Evolutionary conservation across 257 asterid genomes (phyloP), one percentile per base, ranked within the genome.

Genomic region (Fraxinus pennsylvanica): DNA sequence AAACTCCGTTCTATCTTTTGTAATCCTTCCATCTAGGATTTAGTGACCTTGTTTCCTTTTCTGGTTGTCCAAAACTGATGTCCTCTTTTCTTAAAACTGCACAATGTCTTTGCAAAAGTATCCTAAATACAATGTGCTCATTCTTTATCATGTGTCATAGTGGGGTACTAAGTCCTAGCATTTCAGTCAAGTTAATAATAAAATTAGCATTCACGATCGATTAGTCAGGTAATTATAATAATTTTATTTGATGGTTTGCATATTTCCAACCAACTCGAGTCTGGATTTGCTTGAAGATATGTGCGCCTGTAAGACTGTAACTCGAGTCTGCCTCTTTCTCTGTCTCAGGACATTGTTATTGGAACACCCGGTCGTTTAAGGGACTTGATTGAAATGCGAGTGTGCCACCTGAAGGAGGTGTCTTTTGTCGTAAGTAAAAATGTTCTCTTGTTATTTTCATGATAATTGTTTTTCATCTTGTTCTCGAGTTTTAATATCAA

Each of bases 361-460:
- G 99, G 98, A 77, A 93, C 98, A 29, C 99, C 99, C 43, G 99
- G 98, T 9, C 99, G 99, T 73, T 80, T 96, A 81, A 92, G 75
- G 82, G 99, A 95, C 90, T 85, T 95, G 87, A 95, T 95, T 17
- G 98, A 93, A 83, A 91, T 89, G 97, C 96, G 91, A 75, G 89
- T 87, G 25, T 96, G 97, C 83, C 76, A 73, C 75, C 88, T 96
- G 43, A 82, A 87, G 66, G 97, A 92, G 78, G 98, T 96, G 50
- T 93, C 98, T 72, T 93, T 82, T 71, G 98, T 93, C 92, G 99
- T 96, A 84, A 89, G 97, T 87, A 54, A 73, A 71, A 69, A 76
- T 43, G 43, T 35, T 41, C 30, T 72, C 59, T 74, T 76, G 71
- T 59, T 38, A 32, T 8, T 32, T 9, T 50, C 59, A 17, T 4